These are phyloP conservation scores for Solanum aculeatissimum DNA, from an alignment of 305 asterid species.

Conservation along the genomic window DNA sequence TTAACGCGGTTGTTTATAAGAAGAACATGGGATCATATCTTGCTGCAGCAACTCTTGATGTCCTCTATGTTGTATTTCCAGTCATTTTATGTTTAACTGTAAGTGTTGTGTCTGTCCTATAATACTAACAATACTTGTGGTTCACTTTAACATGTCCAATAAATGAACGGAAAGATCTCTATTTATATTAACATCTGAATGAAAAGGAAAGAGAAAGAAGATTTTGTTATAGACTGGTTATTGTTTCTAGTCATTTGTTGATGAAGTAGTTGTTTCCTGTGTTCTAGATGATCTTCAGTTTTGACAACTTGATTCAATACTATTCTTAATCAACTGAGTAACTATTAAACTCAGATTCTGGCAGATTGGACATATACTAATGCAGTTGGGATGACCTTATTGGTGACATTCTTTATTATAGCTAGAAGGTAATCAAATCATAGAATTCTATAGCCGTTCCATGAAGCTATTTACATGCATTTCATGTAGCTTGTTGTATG, in stretches of 20 bases:
- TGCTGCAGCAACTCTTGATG: constrained; percentile 36
- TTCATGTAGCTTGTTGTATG: background rate
- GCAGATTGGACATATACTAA: constrained; percentile 57
- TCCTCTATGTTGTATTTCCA: constrained; percentile 42
- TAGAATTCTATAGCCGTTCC: constrained; percentile 3
- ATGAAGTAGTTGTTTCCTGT: background rate
- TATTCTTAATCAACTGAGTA: constrained; percentile 2
- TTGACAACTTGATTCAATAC: background rate
- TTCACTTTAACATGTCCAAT: background rate
- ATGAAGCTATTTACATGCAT: background rate
- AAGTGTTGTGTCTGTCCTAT: constrained; percentile 20
- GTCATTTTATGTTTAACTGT: constrained; percentile 48
- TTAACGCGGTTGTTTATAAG: constrained; percentile 12
- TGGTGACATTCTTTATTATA: constrained; percentile 30
- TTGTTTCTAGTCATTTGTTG: background rate
- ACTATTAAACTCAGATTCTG: constrained; percentile 45
- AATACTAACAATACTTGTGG: background rate
- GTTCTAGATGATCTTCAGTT: background rate
- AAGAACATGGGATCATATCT: constrained; percentile 32
- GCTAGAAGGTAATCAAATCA: constrained; percentile 34
- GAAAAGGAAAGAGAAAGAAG: background rate
- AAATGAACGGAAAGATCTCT: background rate
- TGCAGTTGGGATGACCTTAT: constrained; percentile 27
- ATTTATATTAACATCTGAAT: background rate
- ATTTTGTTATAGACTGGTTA: background rate